Conservation (phyloP, 2,329 filamentous ascomycete genomes). For the Aspergillus candidus region DNA sequence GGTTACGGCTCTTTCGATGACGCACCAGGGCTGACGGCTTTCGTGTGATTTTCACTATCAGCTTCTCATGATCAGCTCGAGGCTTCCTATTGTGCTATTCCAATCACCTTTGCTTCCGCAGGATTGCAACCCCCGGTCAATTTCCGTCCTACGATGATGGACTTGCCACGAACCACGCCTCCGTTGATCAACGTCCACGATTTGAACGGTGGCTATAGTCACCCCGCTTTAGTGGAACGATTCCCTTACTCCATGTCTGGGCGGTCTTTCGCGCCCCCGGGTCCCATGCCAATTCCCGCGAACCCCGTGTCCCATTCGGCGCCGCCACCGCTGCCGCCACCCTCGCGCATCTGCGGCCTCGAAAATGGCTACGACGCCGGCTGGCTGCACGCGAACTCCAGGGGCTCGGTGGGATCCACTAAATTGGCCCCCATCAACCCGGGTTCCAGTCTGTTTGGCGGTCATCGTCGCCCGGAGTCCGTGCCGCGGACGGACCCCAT, state of each 20-base stretch:
- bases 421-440: constrained; percentile 43
- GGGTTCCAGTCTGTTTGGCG: constrained; percentile 47
- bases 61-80: constrained; percentile 1
- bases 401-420: constrained; percentile 43
- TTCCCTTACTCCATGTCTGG: constrained; percentile 38
- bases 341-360: constrained; percentile 54
- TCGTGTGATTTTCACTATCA: background rate
- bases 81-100: background rate
- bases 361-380: constrained; percentile 54
- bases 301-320: constrained; percentile 41
- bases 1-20: no score
- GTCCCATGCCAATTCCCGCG: constrained; percentile 59
- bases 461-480: constrained; percentile 34
- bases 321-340: constrained; percentile 62
- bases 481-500: constrained; percentile 31
- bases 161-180: constrained; percentile 37
- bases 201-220: constrained; percentile 28
- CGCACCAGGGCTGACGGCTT: background rate
- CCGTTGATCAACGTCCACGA: constrained; percentile 41
- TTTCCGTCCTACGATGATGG: constrained; percentile 40
- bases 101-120: constrained; percentile 1
- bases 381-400: constrained; percentile 58
- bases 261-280: constrained; percentile 38
- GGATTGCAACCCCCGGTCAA: constrained; percentile 14
- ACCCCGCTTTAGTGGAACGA: constrained; percentile 30